Evolutionary conservation across 2,329 filamentous ascomycete genomes (phyloP).

Genomic region (Nannizziopsis barbatae): DNA sequence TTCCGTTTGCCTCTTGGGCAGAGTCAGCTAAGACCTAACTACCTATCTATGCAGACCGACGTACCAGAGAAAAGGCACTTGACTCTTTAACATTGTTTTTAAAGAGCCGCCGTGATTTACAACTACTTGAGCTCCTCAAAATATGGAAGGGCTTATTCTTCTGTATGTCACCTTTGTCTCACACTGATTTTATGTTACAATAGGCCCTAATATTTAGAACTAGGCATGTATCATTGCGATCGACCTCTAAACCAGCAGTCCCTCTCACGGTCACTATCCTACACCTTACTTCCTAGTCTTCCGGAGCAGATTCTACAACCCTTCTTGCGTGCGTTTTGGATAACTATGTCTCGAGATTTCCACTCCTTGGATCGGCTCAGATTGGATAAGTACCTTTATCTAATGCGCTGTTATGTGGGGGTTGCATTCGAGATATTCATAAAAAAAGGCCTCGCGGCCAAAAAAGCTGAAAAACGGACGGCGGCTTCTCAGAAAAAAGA

Average conservation of each 20-base stretch:
- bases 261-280: constrained; percentile 66
- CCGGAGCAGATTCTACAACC: constrained; percentile 37
- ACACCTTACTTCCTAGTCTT: constrained; percentile 50
- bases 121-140: constrained; percentile 64
- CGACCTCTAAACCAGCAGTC: constrained; percentile 76
- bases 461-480: constrained; percentile 24
- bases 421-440: constrained; percentile 49
- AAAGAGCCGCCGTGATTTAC: constrained; percentile 50
- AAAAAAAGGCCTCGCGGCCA: constrained; percentile 22
- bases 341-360: constrained; percentile 59
- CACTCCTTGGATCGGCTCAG: constrained; percentile 59
- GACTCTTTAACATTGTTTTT: constrained; percentile 68
- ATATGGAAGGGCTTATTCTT: constrained; percentile 94
- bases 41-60: constrained; percentile 51
- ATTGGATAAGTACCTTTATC: constrained; percentile 85
- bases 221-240: constrained; percentile 84
- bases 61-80: constrained; percentile 65
- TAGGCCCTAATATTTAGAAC: background rate
- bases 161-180: constrained; percentile 35
- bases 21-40: constrained; percentile 10
- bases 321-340: constrained; percentile 57
- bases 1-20: constrained; percentile 1
- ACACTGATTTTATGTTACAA: background rate
- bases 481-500: constrained; percentile 14
- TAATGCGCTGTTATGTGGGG: constrained; percentile 67